Evolutionary conservation across 768 basidiomycete genomes (phyloP), one percentile per base, ranked within the genome.

Genomic region (Cubamyces lactineus): DNA sequence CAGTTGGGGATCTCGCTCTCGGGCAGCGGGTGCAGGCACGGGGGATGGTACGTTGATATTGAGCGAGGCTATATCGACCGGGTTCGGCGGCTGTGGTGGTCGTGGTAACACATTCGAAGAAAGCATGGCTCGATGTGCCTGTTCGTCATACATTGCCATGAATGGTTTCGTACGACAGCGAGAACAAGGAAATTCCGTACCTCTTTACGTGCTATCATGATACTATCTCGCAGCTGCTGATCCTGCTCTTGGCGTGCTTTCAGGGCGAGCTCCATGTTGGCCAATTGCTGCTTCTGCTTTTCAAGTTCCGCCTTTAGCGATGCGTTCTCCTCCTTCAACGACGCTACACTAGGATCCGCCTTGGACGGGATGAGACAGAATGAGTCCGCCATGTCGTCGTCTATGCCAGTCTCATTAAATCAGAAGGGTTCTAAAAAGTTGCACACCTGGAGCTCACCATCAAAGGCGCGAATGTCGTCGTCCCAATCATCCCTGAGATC

Each of bases 61-160:
- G 15, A 89, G 72, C 28, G 78, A 76, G 51, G 78, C 75, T 50
- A 89, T 76, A 70, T 90, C 89, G 21, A 84, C 73, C 9, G 72
- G 66, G 1, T 75, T 66, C n/a, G 57, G 19, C 5, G 54, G 26
- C 15, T 52, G 61, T 2, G 53, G 39, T n/a, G 65, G 65, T 13
- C 76, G 83, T 56, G 82, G 85, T 40, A 81, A 75, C 54, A 87
- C 73, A 53, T 81, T 77, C 6, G 91, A 91, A 19, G 89, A 80
- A 5, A 88, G 86, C 82, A 92, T 86, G 8, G 83, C 91, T 28
- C 87, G 84, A 70, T 93, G 92, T 16, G 92, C 92, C 92, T 94
- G 49, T 8, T 41, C 28, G 16, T 47, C 38, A 6, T 19, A 38
- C 9, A 28, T 53, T 5, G 42, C 11, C 56, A 52, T 50, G 49